Evolutionary conservation across 2,329 filamentous ascomycete genomes (phyloP).

Genomic region (Cylindrodendrum hubeiense): DNA sequence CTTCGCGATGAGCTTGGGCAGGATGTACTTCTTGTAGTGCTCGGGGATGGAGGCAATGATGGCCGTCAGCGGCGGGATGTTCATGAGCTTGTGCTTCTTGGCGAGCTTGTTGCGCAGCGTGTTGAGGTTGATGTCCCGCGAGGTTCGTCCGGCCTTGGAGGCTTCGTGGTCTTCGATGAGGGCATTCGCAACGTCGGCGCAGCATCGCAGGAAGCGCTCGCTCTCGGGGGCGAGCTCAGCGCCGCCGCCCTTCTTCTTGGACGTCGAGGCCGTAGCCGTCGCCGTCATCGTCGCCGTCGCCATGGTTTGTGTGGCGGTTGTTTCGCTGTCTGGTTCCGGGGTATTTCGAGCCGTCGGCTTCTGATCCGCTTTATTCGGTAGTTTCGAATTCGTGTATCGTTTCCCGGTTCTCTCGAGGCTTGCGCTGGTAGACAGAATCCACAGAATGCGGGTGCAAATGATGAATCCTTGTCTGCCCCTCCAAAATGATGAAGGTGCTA

Average conservation of each 20-base stretch:
- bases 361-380: background rate
- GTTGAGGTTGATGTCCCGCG: slow-evolving; percentile 94
- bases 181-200: slow-evolving; percentile 93
- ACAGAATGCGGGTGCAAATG: slow-evolving; percentile 19
- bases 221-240: slow-evolving; percentile 89
- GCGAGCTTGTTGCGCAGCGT: slow-evolving; percentile 85
- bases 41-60: slow-evolving; percentile 99
- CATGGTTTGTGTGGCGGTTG: slow-evolving; percentile 45
- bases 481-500: slow-evolving; percentile 36
- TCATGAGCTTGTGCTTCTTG: slow-evolving; percentile 91
- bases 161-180: slow-evolving; percentile 95
- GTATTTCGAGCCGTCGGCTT: background rate
- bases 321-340: background rate
- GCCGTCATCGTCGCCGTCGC: slow-evolving; percentile 72
- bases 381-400: background rate
- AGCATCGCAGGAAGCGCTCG: slow-evolving; percentile 93
- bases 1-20: slow-evolving; percentile 96
- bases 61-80: slow-evolving; percentile 90
- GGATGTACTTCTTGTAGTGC: slow-evolving; percentile 99
- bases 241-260: slow-evolving; percentile 73
- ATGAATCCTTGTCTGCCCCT: slow-evolving; percentile 41
- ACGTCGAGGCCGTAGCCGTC: slow-evolving; percentile 73
- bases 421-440: background rate
- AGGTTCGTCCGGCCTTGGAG: slow-evolving; percentile 78
- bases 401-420: background rate